phyloP scores from a whole-genome alignment of 2,329 filamentous ascomycete species.

The Coleophoma eucalyptorum region DNA sequence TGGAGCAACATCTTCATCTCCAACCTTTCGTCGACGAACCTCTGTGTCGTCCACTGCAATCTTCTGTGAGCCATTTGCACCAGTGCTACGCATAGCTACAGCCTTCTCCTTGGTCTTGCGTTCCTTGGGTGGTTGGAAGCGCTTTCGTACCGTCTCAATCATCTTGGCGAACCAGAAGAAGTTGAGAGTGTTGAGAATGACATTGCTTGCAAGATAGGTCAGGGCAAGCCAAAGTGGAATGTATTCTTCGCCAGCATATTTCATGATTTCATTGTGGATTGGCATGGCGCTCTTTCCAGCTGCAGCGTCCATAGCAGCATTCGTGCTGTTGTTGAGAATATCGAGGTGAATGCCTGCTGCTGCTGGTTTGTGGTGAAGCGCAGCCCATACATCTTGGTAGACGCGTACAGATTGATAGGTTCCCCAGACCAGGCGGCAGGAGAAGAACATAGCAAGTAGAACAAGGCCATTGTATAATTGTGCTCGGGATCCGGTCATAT shows the following conservation, averaged over 20 bases:
- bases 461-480: conserved; percentile 77
- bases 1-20: conserved; percentile 12
- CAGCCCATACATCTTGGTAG: conserved; percentile 65
- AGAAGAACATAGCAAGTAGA: conserved; percentile 72
- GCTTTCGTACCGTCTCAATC: conserved; percentile 73
- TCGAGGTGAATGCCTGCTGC: conserved; percentile 28
- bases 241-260: conserved; percentile 45
- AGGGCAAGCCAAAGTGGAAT: conserved; percentile 68
- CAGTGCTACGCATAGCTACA: conserved; percentile 20
- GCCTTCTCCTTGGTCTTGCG: conserved; percentile 25
- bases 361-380: conserved; percentile 41
- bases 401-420: conserved; percentile 67
- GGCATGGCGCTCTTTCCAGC: conserved; percentile 21
- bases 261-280: conserved; percentile 36
- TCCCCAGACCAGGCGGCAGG: conserved; percentile 73
- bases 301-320: conserved; percentile 30
- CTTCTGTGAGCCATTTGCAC: conserved; percentile 21
- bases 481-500: conserved; percentile 68
- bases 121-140: conserved; percentile 57
- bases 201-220: conserved; percentile 66
- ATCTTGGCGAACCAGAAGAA: conserved; percentile 87
- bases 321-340: conserved; percentile 25
- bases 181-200: conserved; percentile 72
- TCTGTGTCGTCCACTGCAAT: conserved; percentile 25
- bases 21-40: conserved; percentile 23